These are phyloP conservation scores for Colletotrichum liaoningense DNA, from an alignment of 2,329 filamentous ascomycete species.

Conservation along the genomic window DNA sequence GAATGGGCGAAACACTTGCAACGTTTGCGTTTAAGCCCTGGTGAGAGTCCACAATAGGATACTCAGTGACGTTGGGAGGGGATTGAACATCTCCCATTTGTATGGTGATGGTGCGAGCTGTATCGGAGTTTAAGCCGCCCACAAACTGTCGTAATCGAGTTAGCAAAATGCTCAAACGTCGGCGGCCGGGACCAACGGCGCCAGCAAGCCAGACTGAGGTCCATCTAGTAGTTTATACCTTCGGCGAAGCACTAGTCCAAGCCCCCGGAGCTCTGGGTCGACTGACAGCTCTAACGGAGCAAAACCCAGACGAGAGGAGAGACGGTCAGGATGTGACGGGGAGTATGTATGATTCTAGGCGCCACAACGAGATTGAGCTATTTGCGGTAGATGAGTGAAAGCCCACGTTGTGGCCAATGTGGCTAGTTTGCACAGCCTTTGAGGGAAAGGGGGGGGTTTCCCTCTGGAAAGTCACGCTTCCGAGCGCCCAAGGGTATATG, in stretches of 20 bases:
- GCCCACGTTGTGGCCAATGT: conserved; percentile 33
- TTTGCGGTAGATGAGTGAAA: conserved; percentile 34
- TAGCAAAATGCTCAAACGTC: conserved; percentile 13
- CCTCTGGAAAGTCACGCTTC: conserved; percentile 29
- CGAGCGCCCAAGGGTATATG: conserved; percentile 30
- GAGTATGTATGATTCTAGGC: conserved; percentile 25
- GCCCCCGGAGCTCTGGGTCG: conserved; percentile 11
- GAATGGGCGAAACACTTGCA: conserved; percentile 24
- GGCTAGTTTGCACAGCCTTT: conserved; percentile 37
- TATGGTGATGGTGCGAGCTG: conserved; percentile 19
- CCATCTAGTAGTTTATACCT: conserved; percentile 32
- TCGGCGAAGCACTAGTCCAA: conserved; percentile 28
- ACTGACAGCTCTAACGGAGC: conserved; percentile 8
- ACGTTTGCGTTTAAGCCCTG: conserved; percentile 17
- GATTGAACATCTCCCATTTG: conserved; percentile 50
- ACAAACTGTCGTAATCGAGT: conserved; percentile 22
- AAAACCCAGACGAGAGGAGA: conserved; percentile 12
- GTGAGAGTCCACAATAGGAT: conserved; percentile 36
- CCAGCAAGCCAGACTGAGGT: conserved; percentile 12
- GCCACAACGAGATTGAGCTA: conserved; percentile 36
- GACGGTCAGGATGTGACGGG: conserved; percentile 23
- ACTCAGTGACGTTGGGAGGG: conserved; percentile 36
- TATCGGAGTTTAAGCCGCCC: conserved; percentile 27
- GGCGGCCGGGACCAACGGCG: conserved; percentile 11
- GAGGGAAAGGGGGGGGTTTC: conserved; percentile 8